phyloP scores from a whole-genome alignment of 1,139 yeast species.

The Kurtzmaniella natalensis region DNA sequence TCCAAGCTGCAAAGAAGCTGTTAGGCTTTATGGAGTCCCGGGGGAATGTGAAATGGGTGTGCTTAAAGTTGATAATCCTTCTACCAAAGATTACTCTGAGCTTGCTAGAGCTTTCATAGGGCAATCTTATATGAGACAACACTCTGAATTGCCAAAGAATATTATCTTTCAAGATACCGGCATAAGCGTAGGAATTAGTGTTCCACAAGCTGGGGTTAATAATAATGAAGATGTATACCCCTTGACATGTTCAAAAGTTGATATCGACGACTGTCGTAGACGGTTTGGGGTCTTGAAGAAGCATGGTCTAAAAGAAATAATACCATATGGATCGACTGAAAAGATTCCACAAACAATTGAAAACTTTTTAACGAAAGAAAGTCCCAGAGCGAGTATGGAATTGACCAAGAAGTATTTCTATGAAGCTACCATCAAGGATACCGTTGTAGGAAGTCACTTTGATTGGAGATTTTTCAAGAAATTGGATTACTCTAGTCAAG shows the following conservation, averaged over 20 bases:
- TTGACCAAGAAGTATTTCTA: conserved; percentile 16
- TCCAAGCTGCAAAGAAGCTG: background rate
- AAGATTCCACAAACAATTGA: too few relatives aligned
- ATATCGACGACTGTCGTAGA: too few relatives aligned
- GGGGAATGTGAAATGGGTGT: background rate
- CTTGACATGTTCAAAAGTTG: too few relatives aligned
- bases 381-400: background rate
- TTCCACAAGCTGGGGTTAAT: too few relatives aligned
- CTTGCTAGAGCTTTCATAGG: conserved; percentile 1
- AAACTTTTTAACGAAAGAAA: conserved; percentile 1
- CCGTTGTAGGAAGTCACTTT: conserved; percentile 17
- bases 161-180: background rate
- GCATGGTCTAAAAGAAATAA: too few relatives aligned
- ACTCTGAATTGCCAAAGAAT: background rate
- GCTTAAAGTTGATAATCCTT: background rate
- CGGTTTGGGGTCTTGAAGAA: too few relatives aligned
- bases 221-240: too few relatives aligned
- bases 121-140: background rate
- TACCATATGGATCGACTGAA: too few relatives aligned
- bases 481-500: conserved; percentile 1
- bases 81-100: background rate
- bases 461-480: conserved; percentile 21
- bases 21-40: background rate
- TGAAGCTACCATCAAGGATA: conserved; percentile 15
- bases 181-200: background rate